Evolutionary conservation across 495 filamentous ascomycete species (phyloP).

Genomic region (Pseudomonodictys pantanalensis): DNA sequence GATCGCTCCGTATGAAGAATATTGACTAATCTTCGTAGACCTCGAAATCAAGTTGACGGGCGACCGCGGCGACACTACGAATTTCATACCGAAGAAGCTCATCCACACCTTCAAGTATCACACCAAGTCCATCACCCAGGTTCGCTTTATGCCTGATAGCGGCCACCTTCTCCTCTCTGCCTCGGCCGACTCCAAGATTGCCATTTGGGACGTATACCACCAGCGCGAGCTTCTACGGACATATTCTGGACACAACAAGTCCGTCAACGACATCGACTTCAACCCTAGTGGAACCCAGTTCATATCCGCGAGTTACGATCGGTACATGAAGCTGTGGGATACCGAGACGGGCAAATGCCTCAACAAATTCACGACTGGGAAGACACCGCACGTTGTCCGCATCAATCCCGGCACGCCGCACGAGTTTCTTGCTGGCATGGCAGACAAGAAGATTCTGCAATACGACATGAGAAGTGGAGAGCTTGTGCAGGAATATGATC

Average conservation of each 20-base stretch:
- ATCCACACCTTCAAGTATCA: slow-evolving; percentile 87
- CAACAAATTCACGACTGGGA: slow-evolving; percentile 82
- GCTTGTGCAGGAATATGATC: slow-evolving; percentile 94
- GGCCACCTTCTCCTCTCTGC: slow-evolving; percentile 87
- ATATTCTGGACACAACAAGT: slow-evolving; percentile 85
- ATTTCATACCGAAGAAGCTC: slow-evolving; percentile 90
- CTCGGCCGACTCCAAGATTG: slow-evolving; percentile 81
- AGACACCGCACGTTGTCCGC: slow-evolving; percentile 89
- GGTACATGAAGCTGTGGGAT: slow-evolving; percentile 96
- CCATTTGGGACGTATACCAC: slow-evolving; percentile 94
- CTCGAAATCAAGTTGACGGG: slow-evolving; percentile 84
- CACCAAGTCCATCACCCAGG: slow-evolving; percentile 77
- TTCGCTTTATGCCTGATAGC: slow-evolving; percentile 81
- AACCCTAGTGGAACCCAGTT: slow-evolving; percentile 77
- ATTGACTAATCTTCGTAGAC: slow-evolving; percentile 4
- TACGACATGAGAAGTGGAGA: slow-evolving; percentile 86
- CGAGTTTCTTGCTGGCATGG: slow-evolving; percentile 94
- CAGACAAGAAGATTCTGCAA: slow-evolving; percentile 97
- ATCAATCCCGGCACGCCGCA: slow-evolving; percentile 82
- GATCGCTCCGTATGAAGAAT: background rate
- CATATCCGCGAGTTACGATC: slow-evolving; percentile 88
- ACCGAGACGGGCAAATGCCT: slow-evolving; percentile 89
- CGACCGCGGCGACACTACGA: slow-evolving; percentile 72
- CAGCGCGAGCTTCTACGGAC: slow-evolving; percentile 81
- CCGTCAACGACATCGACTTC: slow-evolving; percentile 87